Evolutionary conservation across 2,329 filamentous ascomycete genomes (phyloP).

Genomic region (Colletotrichum camelliae): DNA sequence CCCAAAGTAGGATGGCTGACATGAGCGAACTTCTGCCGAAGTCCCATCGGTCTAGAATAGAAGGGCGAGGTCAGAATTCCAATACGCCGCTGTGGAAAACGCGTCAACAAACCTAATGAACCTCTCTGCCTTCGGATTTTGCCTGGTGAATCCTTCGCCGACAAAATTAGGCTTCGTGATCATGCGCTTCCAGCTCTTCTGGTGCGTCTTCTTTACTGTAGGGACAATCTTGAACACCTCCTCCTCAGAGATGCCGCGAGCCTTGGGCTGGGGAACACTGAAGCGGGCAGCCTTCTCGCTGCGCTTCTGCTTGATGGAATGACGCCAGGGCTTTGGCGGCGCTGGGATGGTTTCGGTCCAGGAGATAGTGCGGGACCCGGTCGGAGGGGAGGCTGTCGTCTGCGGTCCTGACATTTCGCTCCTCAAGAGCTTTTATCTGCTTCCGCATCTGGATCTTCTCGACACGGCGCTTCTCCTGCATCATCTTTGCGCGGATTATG

Average conservation of each 20-base stretch:
- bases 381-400: accelerated
- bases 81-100: neutral
- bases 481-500: no score
- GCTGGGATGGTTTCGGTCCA: neutral
- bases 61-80: neutral
- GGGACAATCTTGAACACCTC: neutral
- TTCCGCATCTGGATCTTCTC: no score
- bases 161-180: neutral
- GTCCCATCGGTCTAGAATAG: neutral
- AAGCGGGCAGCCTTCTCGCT: neutral
- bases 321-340: neutral
- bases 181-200: neutral
- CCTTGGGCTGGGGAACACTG: no score
- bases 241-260: neutral
- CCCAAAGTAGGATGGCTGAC: neutral
- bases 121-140: neutral
- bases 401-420: neutral
- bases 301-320: neutral
- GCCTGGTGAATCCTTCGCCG: neutral
- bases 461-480: no score
- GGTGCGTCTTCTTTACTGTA: neutral
- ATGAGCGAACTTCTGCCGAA: neutral
- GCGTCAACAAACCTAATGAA: neutral
- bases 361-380: neutral
- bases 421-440: accelerated